A percentile compares a stretch with the other conserved stretches of the same genome.
Evolutionary conservation across 306 rosid species (phyloP).

Genomic region (Castanospermum australe): DNA sequence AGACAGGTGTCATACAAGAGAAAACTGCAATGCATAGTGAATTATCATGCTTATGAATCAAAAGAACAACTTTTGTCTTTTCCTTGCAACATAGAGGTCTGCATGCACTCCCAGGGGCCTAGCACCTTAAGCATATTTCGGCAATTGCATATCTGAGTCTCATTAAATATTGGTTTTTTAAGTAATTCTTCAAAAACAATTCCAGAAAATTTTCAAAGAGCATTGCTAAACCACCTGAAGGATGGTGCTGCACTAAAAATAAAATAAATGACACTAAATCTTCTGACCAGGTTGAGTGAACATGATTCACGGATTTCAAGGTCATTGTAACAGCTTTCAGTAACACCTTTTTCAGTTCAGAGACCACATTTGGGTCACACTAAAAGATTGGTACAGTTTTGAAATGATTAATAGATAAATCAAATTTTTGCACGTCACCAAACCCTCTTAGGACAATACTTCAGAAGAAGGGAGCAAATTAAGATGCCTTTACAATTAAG

Average conservation of each 20-base stretch:
- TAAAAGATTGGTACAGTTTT: neutral
- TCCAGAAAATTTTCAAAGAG: neutral
- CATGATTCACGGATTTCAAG: neutral
- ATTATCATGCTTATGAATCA: neutral
- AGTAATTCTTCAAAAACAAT: neutral
- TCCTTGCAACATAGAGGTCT: neutral
- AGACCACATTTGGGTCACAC: neutral
- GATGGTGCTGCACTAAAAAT: neutral
- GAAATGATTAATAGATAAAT: conserved; percentile 6
- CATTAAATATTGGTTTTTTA: conserved; percentile 8
- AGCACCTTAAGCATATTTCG: neutral
- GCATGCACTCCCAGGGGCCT: neutral
- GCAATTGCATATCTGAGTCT: neutral
- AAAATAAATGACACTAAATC: neutral
- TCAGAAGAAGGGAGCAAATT: neutral
- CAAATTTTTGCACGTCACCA: neutral
- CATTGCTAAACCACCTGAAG: neutral
- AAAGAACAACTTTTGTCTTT: neutral
- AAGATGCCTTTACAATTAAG: neutral
- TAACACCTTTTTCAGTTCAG: neutral
- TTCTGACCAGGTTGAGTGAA: neutral
- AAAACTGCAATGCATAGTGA: conserved; percentile 9
- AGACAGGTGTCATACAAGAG: conserved; percentile 9
- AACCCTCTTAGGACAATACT: neutral
- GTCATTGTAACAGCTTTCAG: neutral